Percentiles rank a stretch among this genome's conserved stretches.
Evolutionary conservation across 2,329 filamentous ascomycete genomes (phyloP).

Genomic region (Claviceps citrina): DNA sequence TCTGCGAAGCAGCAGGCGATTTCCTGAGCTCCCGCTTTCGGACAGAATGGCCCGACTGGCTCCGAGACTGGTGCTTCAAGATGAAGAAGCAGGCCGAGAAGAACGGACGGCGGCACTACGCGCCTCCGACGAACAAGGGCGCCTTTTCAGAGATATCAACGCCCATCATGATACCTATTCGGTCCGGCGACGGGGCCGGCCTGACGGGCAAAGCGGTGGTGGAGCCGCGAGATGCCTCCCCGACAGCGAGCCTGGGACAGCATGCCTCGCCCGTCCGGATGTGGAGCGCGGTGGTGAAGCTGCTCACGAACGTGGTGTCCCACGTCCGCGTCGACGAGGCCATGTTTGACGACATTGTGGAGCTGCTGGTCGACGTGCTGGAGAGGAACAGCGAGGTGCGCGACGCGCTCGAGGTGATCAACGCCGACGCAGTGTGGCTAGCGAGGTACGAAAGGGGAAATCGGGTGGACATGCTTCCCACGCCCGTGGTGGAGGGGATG

Average conservation of each 20-base stretch:
- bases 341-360: constrained; percentile 56
- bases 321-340: constrained; percentile 51
- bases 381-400: constrained; percentile 32
- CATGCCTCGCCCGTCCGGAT: constrained; percentile 47
- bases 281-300: constrained; percentile 45
- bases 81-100: constrained; percentile 25
- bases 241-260: constrained; percentile 30
- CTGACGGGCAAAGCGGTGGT: constrained; percentile 6
- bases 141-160: neutral
- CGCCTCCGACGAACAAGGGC: neutral
- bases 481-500: constrained; percentile 28
- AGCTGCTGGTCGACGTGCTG: constrained; percentile 39
- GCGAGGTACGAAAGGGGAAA: constrained; percentile 34
- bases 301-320: constrained; percentile 46
- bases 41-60: constrained; percentile 49
- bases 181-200: constrained; percentile 11
- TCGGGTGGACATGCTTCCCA: constrained; percentile 20
- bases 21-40: constrained; percentile 68
- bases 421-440: constrained; percentile 67
- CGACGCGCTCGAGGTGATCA: constrained; percentile 45
- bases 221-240: constrained; percentile 1
- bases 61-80: constrained; percentile 33
- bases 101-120: constrained; percentile 7
- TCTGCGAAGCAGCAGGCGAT: constrained; percentile 61
- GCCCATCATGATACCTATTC: constrained; percentile 20